phyloP scores from a whole-genome alignment of 2,329 filamentous ascomycete genomes.

The Bisporella sp. region DNA sequence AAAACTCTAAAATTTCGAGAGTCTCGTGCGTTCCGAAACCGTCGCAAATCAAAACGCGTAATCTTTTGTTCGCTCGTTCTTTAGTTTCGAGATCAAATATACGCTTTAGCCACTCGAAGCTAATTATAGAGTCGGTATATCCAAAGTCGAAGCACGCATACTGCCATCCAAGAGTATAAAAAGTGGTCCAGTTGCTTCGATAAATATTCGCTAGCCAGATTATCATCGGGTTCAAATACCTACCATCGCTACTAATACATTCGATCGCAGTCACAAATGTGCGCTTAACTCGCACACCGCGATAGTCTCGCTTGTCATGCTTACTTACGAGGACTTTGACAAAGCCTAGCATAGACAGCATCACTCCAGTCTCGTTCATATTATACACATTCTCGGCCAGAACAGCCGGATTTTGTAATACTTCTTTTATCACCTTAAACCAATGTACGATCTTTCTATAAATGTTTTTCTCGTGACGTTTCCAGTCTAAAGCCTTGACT shows the following conservation, averaged over 20 bases:
- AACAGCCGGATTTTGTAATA: background rate
- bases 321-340: conserved; percentile 26
- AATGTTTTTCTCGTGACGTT: conserved; percentile 16
- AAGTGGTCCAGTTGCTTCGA: background rate
- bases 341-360: conserved; percentile 21
- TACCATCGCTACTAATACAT: conserved; percentile 15
- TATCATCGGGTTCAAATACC: conserved; percentile 17
- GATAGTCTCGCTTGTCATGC: conserved; percentile 15
- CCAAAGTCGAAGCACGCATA: conserved; percentile 16
- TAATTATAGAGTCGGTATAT: conserved; percentile 25
- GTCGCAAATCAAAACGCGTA: conserved; percentile 27
- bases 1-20: conserved; percentile 21
- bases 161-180: conserved; percentile 20
- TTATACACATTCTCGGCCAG: conserved; percentile 20
- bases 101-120: background rate
- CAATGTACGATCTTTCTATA: conserved; percentile 20
- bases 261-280: conserved; percentile 9
- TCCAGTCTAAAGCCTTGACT: conserved; percentile 5
- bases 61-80: conserved; percentile 21
- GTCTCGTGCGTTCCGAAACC: conserved; percentile 16
- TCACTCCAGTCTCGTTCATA: conserved; percentile 8
- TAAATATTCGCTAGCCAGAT: conserved; percentile 20
- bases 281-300: conserved; percentile 21
- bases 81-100: conserved; percentile 29
- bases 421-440: background rate